Evolutionary conservation across 306 rosid genomes (phyloP), one percentile per base, ranked within the genome.

Genomic region (Oxytropis ochrocephala): DNA sequence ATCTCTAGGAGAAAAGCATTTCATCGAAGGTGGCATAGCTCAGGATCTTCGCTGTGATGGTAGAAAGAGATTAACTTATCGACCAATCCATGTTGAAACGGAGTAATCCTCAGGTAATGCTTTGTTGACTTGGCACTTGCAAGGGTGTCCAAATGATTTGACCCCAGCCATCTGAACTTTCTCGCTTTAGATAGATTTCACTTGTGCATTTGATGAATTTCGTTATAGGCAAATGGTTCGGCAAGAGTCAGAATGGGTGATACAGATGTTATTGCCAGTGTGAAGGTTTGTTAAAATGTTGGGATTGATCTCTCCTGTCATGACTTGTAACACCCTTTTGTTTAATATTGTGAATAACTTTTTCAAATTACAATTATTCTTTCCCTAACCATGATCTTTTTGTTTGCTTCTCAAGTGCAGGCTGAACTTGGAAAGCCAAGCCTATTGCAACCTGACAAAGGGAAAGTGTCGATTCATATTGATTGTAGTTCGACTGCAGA

Each of bases 41-140:
- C 96, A 90, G 55, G 98, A 92, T 78, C 85, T 93, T 73, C 97
- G 97, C 24, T 75, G 83, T 74, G 97, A 93, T 80, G 98, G 98
- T 62, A 81, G 97, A 68, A 88, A 82, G 74, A 84, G 98, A 76
- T 67, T 90, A 67, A 74, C 89, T 12, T 78, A 73, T 72, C 84
- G 97, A 8, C 91, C 96, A 13, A 82, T 88, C 67, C 57, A 21
- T 64, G 83, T 93, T 30, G 93, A 90, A 86, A 93, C 94, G 97
- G 86, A 67, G 83, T 90, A 33, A 93, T 93, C 70, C 93, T 9
- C 91, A 93, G 91, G 97, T 82, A 82, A 16, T 60, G 6, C 33
- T 42, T n/a, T 24, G 29, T 49, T 58, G 27, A 38, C 43, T 47
- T 63, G 62, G 19, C 62, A 53, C 13, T 70, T 69, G 71, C 27